A percentile compares a stretch with the other conserved stretches of the same genome.
These are phyloP conservation scores for Chaetomium tenue DNA, from an alignment of 495 filamentous ascomycete species.

Conservation along the genomic window DNA sequence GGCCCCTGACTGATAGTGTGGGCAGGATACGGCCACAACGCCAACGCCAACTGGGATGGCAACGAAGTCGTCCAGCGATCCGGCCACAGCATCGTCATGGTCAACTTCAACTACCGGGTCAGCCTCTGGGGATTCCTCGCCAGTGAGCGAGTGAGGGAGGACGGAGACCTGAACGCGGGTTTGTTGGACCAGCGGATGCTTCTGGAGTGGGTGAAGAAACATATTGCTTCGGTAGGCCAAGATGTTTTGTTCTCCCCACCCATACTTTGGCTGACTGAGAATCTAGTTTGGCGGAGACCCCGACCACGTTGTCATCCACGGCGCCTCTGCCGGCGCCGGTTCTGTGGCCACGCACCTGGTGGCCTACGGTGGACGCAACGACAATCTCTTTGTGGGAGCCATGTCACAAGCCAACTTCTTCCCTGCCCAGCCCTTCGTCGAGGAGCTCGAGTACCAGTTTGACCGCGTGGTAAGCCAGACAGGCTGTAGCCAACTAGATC, in stretches of 20 bases:
- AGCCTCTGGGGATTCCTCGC: conserved; percentile 73
- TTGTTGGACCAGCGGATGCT: conserved; percentile 67
- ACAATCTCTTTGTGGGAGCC: conserved; percentile 42
- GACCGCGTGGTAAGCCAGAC: conserved; percentile 32
- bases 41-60: conserved; percentile 67
- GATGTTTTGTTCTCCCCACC: not conserved
- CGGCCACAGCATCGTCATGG: conserved; percentile 60
- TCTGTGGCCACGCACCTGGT: conserved; percentile 65
- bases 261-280: not conserved
- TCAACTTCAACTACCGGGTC: conserved; percentile 74
- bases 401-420: conserved; percentile 48
- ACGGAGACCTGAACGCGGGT: conserved; percentile 65
- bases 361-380: conserved; percentile 51
- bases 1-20: not conserved
- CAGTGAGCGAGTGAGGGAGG: conserved; percentile 52
- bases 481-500: conserved; percentile 26
- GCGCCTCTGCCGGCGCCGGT: conserved; percentile 68
- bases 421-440: conserved; percentile 41
- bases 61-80: conserved; percentile 59
- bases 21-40: conserved; percentile 57
- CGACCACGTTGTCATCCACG: conserved; percentile 65
- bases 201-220: conserved; percentile 65
- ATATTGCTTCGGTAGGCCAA: conserved; percentile 59
- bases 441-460: conserved; percentile 49
- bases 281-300: conserved; percentile 72